Evolutionary conservation across 345 rosid genomes (phyloP).

Genomic region (Euphorbia peplus): DNA sequence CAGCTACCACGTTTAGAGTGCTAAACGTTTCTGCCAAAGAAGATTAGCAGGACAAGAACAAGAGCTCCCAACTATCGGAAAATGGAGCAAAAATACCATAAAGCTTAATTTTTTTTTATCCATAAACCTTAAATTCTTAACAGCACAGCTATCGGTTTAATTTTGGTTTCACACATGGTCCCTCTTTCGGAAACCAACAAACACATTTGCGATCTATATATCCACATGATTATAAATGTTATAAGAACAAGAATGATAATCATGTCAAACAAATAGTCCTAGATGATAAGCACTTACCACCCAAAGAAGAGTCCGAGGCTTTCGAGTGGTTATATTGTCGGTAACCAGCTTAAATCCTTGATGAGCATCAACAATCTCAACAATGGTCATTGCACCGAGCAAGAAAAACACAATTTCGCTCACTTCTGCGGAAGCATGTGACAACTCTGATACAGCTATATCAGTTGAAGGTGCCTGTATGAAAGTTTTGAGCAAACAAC

Average conservation of each 20-base stretch:
- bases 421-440: constrained; percentile 90
- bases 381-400: constrained; percentile 99
- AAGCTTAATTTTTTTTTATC: too few species aligned
- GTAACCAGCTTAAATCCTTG: constrained; percentile 99
- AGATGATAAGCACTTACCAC: constrained; percentile 80
- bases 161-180: not conserved
- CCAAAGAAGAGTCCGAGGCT: constrained; percentile 81
- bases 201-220: not conserved
- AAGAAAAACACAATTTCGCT: constrained; percentile 93
- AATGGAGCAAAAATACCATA: too few species aligned
- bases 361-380: constrained; percentile 97
- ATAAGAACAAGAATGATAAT: constrained; percentile 13
- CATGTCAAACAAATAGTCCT: too few species aligned
- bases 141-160: too few species aligned
- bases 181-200: too few species aligned
- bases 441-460: constrained; percentile 78
- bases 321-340: constrained; percentile 91
- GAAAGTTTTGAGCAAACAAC: constrained; percentile 21
- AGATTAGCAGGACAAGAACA: too few species aligned
- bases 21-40: not conserved
- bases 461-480: constrained; percentile 94
- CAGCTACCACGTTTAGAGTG: not conserved
- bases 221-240: constrained; percentile 5
- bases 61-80: too few species aligned
- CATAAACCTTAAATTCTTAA: too few species aligned